phyloP scores from a whole-genome alignment of 306 rosid genomes.

The Pyrus communis region DNA sequence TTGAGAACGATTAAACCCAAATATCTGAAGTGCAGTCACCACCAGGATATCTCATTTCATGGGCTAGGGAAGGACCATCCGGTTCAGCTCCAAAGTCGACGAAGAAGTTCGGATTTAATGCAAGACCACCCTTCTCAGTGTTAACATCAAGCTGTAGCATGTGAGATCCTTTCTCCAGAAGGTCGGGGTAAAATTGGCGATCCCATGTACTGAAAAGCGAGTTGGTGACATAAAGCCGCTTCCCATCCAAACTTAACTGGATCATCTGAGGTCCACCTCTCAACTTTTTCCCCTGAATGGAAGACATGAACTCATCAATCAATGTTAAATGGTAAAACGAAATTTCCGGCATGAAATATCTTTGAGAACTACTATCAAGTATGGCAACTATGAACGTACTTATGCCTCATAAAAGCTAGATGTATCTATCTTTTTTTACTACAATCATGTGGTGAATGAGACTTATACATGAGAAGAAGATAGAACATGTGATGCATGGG shows the following conservation, averaged over 20 bases:
- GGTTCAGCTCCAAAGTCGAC: slow-evolving; percentile 92
- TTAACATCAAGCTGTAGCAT: slow-evolving; percentile 81
- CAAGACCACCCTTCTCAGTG: slow-evolving; percentile 65
- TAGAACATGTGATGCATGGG: too few relatives aligned
- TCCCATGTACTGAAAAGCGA: slow-evolving; percentile 90
- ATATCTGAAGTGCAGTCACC: slow-evolving; percentile 97
- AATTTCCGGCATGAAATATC: neutral
- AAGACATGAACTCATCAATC: neutral
- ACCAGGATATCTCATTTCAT: slow-evolving; percentile 96
- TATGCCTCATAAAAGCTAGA: too few relatives aligned
- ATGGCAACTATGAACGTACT: too few relatives aligned
- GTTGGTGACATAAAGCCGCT: slow-evolving; percentile 78
- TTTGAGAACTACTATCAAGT: too few relatives aligned
- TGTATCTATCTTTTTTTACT: too few relatives aligned
- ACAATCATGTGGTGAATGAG: too few relatives aligned
- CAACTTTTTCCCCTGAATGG: slow-evolving; percentile 58
- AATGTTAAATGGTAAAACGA: neutral
- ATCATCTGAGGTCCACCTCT: slow-evolving; percentile 96
- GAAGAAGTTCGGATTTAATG: slow-evolving; percentile 65
- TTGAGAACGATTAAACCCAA: slow-evolving; percentile 44
- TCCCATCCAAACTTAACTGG: slow-evolving; percentile 86
- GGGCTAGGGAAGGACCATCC: slow-evolving; percentile 89
- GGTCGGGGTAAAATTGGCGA: slow-evolving; percentile 70
- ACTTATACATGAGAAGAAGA: too few relatives aligned
- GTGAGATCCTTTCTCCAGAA: slow-evolving; percentile 72